Evolutionary conservation across 2,329 filamentous ascomycete genomes (phyloP), one percentile per base, ranked within the genome.

Genomic region (Colletotrichum scovillei): DNA sequence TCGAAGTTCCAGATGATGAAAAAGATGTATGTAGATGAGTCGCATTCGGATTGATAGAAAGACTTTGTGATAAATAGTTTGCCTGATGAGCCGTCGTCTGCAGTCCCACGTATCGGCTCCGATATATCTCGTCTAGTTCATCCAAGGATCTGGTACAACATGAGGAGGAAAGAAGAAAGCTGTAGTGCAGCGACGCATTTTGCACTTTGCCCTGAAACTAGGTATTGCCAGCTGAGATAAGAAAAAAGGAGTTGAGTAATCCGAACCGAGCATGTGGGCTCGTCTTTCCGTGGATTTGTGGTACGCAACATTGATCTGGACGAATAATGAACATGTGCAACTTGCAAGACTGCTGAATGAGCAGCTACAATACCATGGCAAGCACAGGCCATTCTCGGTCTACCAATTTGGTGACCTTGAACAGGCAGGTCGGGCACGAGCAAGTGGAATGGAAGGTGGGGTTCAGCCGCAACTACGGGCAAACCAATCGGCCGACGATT

Each of bases 401-500:
- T 22, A 22, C 19, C 19, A 9, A 22, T 22, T 11, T 49, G 42
- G 42, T 49, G 42, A 49, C 42, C 42, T 49, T 22, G 19, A 22
- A 49, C 8, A 22, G 19, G 42, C 19, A 49, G 19, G 42, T 49
- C 42, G 42, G 42, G 19, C 16, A 49, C 42, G 19, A 49, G 42
- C 4, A 26, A 53, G 32, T 24, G 60, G 60, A 52, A 16, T 42
- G 32, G 5, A 63, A 64, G n/a, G 63, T 56, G 63, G 52, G 63
- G 55, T 49, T 11, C 19, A 9, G 24, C 75, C 67, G 63, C 68
- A 57, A 52, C 63, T 46, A 58, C 65, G 72, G 72, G 42, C 57
- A 69, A 65, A 73, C 70, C 52, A 74, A 67, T 63, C 60, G 12
- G 70, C 73, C 73, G 73, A 70, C 8, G 14, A 65, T 70, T 73